These are phyloP conservation scores for Fraxinus americana DNA, from an alignment of 257 asterid genomes.

Conservation along the genomic window DNA sequence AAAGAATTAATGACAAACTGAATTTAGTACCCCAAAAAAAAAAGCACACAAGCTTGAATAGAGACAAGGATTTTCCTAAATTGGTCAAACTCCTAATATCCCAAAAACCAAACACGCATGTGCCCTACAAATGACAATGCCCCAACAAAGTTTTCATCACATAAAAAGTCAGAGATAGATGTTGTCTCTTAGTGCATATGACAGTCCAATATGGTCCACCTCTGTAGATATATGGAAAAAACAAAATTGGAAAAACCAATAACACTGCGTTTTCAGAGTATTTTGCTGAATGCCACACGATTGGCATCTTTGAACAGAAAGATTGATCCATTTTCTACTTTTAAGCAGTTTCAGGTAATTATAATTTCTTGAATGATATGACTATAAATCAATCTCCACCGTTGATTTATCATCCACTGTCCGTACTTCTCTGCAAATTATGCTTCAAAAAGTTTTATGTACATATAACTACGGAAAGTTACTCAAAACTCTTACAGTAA, in stretches of 20 bases:
- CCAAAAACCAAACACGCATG: constrained; percentile 33
- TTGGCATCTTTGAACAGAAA: constrained; percentile 53
- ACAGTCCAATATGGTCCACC: constrained; percentile 40
- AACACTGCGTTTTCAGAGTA: constrained; percentile 31
- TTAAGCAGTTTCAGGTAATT: constrained; percentile 10
- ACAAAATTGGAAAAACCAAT: constrained; percentile 29
- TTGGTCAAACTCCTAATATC: constrained; percentile 34
- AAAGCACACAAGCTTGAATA: constrained; percentile 2
- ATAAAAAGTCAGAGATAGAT: constrained; percentile 18
- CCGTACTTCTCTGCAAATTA: background rate
- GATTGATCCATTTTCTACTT: constrained; percentile 20
- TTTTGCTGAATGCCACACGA: constrained; percentile 53
- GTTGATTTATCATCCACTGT: constrained; percentile 25
- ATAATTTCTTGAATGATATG: constrained; percentile 27
- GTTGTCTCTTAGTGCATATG: constrained; percentile 32
- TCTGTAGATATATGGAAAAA: constrained; percentile 23
- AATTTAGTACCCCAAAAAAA: background rate
- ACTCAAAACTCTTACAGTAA: constrained; percentile 2
- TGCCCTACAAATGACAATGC: constrained; percentile 31
- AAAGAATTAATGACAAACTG: background rate
- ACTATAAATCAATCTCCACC: constrained; percentile 24
- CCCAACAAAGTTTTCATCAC: constrained; percentile 10
- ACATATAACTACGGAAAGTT: constrained; percentile 23
- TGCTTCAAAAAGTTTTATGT: constrained; percentile 21
- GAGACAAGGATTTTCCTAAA: constrained; percentile 33